Conservation (phyloP, 495 filamentous ascomycete species). For the Daldinia caldariorum region DNA sequence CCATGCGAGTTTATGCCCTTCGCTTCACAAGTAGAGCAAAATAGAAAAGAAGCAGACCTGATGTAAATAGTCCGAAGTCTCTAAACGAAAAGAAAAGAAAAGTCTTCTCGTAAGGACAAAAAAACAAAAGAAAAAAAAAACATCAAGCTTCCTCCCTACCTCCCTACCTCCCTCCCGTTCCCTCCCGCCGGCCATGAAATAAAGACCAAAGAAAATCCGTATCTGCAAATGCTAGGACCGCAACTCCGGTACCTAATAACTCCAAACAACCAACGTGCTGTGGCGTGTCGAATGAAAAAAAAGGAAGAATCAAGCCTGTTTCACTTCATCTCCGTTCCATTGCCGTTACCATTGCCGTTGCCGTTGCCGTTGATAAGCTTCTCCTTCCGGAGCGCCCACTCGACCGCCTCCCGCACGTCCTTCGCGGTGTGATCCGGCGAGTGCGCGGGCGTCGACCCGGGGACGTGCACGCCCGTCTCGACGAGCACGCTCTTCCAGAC, state of each 20-base stretch:
- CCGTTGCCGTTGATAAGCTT: not conserved
- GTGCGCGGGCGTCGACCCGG: conserved; percentile 43
- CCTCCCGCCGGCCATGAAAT: not conserved
- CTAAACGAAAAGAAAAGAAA: not conserved
- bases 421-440: conserved; percentile 44
- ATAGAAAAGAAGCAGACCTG: not conserved
- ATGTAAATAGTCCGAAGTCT: not conserved
- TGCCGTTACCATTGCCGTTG: not conserved
- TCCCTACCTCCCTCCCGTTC: not conserved
- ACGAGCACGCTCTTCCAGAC: conserved; percentile 80
- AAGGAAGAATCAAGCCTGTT: not conserved
- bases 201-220: not conserved
- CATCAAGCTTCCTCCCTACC: too few relatives aligned
- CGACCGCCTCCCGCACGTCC: conserved; percentile 52
- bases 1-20: not conserved
- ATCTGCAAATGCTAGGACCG: not conserved
- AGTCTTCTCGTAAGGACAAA: not conserved
- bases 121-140: not conserved
- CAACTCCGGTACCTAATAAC: not conserved
- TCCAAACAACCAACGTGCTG: not conserved
- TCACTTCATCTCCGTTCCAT: not conserved
- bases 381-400: conserved; percentile 49
- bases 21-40: not conserved
- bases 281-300: not conserved
- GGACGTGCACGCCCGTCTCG: conserved; percentile 59